These are phyloP conservation scores for Colletotrichum melonis DNA, from an alignment of 2,329 filamentous ascomycete genomes.

Conservation along the genomic window DNA sequence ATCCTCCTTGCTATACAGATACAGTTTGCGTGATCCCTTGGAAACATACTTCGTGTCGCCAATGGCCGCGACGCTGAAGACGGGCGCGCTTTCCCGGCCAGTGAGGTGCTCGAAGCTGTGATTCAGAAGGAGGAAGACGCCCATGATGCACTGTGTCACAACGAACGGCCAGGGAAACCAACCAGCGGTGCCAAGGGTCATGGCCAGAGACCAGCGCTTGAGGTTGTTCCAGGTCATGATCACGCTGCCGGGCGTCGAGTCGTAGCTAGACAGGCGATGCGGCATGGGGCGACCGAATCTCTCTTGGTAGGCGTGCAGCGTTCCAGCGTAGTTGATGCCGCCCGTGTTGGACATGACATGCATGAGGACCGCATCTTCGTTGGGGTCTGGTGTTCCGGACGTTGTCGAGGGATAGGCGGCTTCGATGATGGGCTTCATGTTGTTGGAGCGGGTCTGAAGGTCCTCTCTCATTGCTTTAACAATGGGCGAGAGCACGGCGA, in stretches of 20 bases:
- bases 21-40: conserved; percentile 57
- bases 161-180: conserved; percentile 62
- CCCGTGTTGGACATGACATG: conserved; percentile 71
- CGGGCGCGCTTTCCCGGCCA: conserved; percentile 53
- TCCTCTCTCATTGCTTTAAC: conserved; percentile 56
- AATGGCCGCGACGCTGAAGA: conserved; percentile 31
- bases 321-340: conserved; percentile 62
- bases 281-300: conserved; percentile 53
- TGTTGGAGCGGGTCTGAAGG: conserved; percentile 54
- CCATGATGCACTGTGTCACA: conserved; percentile 60
- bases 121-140: conserved; percentile 51
- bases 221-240: conserved; percentile 55
- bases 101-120: conserved; percentile 47
- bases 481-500: conserved; percentile 63
- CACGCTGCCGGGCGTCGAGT: conserved; percentile 64
- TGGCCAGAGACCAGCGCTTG: conserved; percentile 63
- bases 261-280: conserved; percentile 59
- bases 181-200: conserved; percentile 60
- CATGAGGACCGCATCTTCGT: conserved; percentile 51
- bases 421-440: conserved; percentile 59
- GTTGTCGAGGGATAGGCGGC: conserved; percentile 44
- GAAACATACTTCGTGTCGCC: conserved; percentile 41
- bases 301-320: conserved; percentile 58
- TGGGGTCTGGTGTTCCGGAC: conserved; percentile 27
- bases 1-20: conserved; percentile 69